Evolutionary conservation across 2,329 filamentous ascomycete genomes (phyloP), one percentile per base, ranked within the genome.

Genomic region (Pseudogymnoascus sp.): DNA sequence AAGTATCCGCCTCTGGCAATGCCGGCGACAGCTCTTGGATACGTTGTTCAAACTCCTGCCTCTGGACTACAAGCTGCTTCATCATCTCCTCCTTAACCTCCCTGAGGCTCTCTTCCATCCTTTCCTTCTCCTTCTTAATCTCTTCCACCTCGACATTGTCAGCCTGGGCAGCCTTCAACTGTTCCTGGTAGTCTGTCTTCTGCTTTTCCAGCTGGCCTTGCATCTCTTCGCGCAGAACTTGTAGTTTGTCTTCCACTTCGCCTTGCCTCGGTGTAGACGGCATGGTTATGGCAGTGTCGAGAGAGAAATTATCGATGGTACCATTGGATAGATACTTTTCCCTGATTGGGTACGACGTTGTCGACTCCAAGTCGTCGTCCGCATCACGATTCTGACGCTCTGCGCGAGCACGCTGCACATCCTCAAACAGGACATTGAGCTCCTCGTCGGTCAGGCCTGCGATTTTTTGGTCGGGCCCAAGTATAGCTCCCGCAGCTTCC

Each of bases 261-360:
- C 83, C 84, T 65, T 89, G 87, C 65, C 86, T 90, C 2, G 95
- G 95, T 0, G 93, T 97, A 0, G 92, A 96, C 1, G 95, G 95
- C 82, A 97, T 92, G 0, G 95, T 99, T 60, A 99, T 81, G 11
- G 88, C 89, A 1, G 95, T 99, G 73, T 99, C 95, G 15, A 99
- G 81, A 1, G 93, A 97, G 71, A 97, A 95, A 73, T 96, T 97
- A 76, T 99, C 95, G 62, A 97, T 82, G 0, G 93, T 97, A 1
- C 93, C 93, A 63, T 89, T 95, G 2, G 93, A 97, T 78, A 96
- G 85, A 75, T 97, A 97, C 72, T 97, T 97, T 70, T 99, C 95
- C 61, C 95, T 84, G 31, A 93, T 81, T 1, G 91, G 88, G 72
- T 93, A 97, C 0, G 93, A 97, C 29, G 88, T 89, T 59, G 89